A percentile compares a stretch with the other conserved stretches of the same genome.
Conservation (phyloP, 345 rosid genomes). For the Euphorbia peplus region DNA sequence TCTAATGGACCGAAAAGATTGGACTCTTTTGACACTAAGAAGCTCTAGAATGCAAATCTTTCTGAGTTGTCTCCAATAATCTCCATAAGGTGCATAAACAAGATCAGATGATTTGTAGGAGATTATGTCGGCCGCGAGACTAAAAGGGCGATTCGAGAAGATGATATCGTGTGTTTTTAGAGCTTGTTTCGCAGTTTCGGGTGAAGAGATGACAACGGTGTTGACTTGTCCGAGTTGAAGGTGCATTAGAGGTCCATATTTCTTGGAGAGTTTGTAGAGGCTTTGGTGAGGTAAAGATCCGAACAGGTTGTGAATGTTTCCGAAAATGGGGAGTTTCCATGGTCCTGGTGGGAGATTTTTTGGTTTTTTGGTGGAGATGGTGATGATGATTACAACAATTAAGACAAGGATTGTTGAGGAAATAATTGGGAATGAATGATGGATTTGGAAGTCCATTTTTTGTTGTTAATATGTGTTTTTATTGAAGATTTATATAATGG, state of each 20-base stretch:
- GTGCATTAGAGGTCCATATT: constrained; percentile 9
- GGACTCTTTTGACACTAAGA: constrained; percentile 16
- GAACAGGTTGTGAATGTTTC: constrained; percentile 3
- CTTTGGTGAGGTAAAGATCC: constrained; percentile 6
- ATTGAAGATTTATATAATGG: too few species aligned
- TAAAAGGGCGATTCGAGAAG: neutral
- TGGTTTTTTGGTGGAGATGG: neutral
- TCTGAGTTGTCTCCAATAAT: constrained; percentile 20
- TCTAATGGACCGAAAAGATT: constrained; percentile 17
- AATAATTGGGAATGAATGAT: neutral
- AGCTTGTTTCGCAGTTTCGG: neutral
- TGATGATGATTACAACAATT: neutral
- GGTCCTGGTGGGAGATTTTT: constrained; percentile 1
- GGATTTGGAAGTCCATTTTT: neutral
- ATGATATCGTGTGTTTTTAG: neutral
- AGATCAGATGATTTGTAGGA: neutral
- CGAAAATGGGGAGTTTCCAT: constrained; percentile 7
- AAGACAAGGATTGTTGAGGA: neutral
- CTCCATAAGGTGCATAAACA: constrained; percentile 25
- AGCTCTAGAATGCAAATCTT: constrained; percentile 24
- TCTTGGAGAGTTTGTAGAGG: neutral
- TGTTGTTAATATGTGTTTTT: too few species aligned
- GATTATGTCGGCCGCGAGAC: neutral
- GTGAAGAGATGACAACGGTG: neutral
- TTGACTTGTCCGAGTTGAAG: constrained; percentile 11